A percentile compares a stretch with the other conserved stretches of the same genome.
These are phyloP conservation scores for Boechera stricta DNA, from an alignment of 345 rosid genomes.

Conservation along the genomic window DNA sequence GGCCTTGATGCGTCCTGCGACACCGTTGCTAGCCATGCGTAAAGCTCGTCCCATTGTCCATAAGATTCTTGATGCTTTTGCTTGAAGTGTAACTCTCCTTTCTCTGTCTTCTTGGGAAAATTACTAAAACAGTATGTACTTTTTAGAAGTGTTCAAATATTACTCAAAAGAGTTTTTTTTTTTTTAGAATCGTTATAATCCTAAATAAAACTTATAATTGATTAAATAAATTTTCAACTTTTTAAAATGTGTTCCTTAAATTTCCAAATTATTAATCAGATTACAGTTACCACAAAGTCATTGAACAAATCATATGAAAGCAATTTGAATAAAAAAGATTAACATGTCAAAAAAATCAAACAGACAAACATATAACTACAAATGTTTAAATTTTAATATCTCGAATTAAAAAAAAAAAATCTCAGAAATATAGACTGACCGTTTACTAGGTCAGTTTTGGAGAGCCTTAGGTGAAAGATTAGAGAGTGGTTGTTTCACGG, in stretches of 20 bases:
- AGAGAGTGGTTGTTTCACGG: conserved; percentile 8
- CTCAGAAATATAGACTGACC: not conserved
- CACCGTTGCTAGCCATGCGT: conserved; percentile 42
- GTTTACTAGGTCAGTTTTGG: conserved; percentile 6
- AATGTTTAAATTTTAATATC: not conserved
- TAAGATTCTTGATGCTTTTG: conserved; percentile 29
- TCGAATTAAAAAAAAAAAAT: not conserved
- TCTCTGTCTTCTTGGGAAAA: no score
- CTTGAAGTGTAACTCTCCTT: no score
- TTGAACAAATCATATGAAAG: not conserved
- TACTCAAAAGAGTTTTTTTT: no score
- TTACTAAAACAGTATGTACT: no score
- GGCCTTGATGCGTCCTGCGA: conserved; percentile 38
- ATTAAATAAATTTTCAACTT: no score
- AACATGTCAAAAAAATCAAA: not conserved
- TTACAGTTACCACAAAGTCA: not conserved
- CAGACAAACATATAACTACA: not conserved
- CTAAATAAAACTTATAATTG: no score
- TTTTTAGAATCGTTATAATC: no score
- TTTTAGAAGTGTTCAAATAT: no score
- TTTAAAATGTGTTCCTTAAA: no score
- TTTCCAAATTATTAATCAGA: no score
- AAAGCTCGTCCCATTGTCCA: conserved; percentile 33
- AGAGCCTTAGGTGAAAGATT: not conserved
- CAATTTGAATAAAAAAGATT: not conserved